Percentiles rank a stretch among this genome's conserved stretches.
phyloP scores from a whole-genome alignment of 2,329 filamentous ascomycete genomes.

The Sclerotinia spermophila region DNA sequence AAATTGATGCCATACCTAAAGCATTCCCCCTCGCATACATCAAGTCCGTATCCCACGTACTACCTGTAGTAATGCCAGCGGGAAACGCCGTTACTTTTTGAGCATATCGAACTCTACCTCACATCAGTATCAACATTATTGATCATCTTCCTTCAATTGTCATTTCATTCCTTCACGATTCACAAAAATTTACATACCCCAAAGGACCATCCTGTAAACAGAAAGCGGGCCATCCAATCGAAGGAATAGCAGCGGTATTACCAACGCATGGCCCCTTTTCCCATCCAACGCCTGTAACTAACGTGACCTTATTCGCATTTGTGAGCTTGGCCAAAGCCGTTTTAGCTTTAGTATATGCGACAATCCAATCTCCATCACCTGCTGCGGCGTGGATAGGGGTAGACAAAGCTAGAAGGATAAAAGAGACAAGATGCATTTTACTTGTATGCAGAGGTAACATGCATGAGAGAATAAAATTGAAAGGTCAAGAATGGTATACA shows the following conservation, averaged over 20 bases:
- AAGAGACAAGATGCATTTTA: conserved; percentile 10
- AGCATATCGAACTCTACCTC: conserved; percentile 56
- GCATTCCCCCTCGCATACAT: conserved; percentile 67
- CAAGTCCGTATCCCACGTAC: conserved; percentile 74
- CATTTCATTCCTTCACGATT: neutral
- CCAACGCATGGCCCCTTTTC: conserved; percentile 66
- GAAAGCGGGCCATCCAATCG: conserved; percentile 66
- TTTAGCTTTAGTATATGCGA: conserved; percentile 67
- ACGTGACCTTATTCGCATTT: conserved; percentile 71
- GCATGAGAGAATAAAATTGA: neutral
- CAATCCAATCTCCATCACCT: conserved; percentile 51
- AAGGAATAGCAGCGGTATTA: conserved; percentile 53
- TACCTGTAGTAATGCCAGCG: conserved; percentile 72
- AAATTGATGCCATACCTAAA: conserved; percentile 49
- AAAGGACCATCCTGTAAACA: conserved; percentile 80
- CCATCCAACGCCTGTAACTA: conserved; percentile 77
- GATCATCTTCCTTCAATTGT: too few relatives aligned
- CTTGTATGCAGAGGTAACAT: neutral
- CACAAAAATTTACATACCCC: conserved; percentile 42
- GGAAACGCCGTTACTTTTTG: conserved; percentile 73
- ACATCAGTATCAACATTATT: neutral
- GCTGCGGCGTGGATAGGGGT: conserved; percentile 21
- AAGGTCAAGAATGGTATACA: neutral
- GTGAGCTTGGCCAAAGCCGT: conserved; percentile 66
- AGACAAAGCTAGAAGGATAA: conserved; percentile 23